Percentiles rank a stretch among this genome's conserved stretches.
Evolutionary conservation across 441 rosid genomes (phyloP).

Genomic region (Gossypium armourianum): DNA sequence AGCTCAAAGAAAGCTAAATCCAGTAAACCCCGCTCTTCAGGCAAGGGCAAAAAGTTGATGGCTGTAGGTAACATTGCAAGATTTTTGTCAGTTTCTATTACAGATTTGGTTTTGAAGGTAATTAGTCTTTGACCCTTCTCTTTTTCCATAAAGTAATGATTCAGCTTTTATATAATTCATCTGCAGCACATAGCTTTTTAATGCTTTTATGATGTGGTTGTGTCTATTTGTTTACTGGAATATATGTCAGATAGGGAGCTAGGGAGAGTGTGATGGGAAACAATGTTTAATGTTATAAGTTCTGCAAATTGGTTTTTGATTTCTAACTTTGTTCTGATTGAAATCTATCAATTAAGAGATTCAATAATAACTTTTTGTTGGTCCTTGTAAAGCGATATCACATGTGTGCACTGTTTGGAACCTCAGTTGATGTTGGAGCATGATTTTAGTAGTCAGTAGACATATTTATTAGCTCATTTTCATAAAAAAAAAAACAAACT

Average conservation of each 20-base stretch:
- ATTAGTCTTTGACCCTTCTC: slow-evolving; percentile 15
- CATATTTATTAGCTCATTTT: slow-evolving; percentile 8
- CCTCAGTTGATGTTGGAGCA: not conserved
- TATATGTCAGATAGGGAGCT: not conserved
- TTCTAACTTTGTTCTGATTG: not conserved
- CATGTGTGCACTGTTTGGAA: not conserved
- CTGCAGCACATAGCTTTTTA: not conserved
- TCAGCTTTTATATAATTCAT: not conserved
- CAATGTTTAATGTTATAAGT: not conserved
- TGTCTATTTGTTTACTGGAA: not conserved
- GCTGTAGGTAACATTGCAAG: slow-evolving; percentile 71
- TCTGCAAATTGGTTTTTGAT: not conserved
- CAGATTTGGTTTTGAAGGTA: slow-evolving; percentile 78
- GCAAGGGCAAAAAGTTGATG: slow-evolving; percentile 77
- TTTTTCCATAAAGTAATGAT: not conserved
- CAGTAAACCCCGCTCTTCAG: slow-evolving; percentile 46
- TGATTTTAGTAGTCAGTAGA: not conserved
- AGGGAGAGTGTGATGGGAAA: not conserved
- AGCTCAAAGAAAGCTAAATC: slow-evolving; percentile 40
- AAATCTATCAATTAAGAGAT: not conserved
- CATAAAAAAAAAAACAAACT: not conserved
- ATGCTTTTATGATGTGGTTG: not conserved
- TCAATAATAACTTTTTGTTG: not conserved
- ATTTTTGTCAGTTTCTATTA: slow-evolving; percentile 81
- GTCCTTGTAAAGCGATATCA: not conserved